A percentile compares a stretch with the other conserved stretches of the same genome.
phyloP scores from a whole-genome alignment of 2,329 filamentous ascomycete genomes.

The Purpureocillium lavendulum region DNA sequence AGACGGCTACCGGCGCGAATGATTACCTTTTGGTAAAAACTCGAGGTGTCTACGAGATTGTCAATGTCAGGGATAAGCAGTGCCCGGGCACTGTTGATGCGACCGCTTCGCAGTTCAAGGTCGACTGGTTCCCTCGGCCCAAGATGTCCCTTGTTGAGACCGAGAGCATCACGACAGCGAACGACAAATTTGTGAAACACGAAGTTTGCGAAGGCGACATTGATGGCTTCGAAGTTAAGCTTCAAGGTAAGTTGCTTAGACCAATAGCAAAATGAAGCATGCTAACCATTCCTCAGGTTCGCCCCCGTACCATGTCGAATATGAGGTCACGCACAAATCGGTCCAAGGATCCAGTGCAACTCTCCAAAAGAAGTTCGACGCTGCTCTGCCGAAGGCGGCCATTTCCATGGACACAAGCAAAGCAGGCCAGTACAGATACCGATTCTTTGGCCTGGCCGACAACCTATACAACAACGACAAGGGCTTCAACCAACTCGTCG shows the following conservation, averaged over 20 bases:
- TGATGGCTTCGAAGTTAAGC: slow-evolving; percentile 73
- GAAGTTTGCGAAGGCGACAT: slow-evolving; percentile 93
- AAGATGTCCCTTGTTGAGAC: slow-evolving; percentile 58
- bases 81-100: slow-evolving; percentile 78
- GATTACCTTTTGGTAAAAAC: slow-evolving; percentile 57
- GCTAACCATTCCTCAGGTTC: slow-evolving; percentile 44
- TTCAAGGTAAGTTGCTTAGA: slow-evolving; percentile 53
- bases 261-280: neutral
- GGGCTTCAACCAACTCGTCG: slow-evolving; percentile 55
- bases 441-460: slow-evolving; percentile 75
- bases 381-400: slow-evolving; percentile 65
- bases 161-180: slow-evolving; percentile 46
- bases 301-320: slow-evolving; percentile 75
- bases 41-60: slow-evolving; percentile 71
- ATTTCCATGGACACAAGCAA: slow-evolving; percentile 81
- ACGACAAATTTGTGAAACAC: slow-evolving; percentile 57
- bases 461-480: slow-evolving; percentile 73
- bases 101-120: slow-evolving; percentile 64
- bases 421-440: slow-evolving; percentile 78
- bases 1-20: slow-evolving; percentile 50
- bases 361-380: slow-evolving; percentile 65
- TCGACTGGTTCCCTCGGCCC: slow-evolving; percentile 81
- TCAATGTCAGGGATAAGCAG: slow-evolving; percentile 66
- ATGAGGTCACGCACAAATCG: slow-evolving; percentile 68
- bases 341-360: slow-evolving; percentile 56